Evolutionary conservation across 257 asterid genomes (phyloP).

Genomic region (Solanum microdontum): DNA sequence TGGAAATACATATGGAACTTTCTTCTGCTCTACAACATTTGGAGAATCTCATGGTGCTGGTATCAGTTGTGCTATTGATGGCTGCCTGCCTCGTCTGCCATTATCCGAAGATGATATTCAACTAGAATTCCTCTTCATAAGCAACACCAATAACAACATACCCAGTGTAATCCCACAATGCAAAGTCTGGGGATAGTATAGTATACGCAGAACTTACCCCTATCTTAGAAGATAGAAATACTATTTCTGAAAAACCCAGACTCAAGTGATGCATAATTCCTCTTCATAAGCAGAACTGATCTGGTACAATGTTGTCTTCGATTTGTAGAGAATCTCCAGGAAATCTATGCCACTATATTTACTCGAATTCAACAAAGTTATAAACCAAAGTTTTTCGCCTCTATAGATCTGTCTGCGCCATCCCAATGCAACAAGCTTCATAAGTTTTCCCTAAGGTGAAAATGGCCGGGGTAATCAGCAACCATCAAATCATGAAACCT

Average conservation of each 20-base stretch:
- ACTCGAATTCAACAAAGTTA: background rate
- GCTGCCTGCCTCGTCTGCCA: background rate
- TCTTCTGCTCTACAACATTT: background rate
- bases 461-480: background rate
- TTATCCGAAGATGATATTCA: background rate
- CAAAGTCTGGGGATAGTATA: background rate
- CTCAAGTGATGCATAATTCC: background rate
- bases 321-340: background rate
- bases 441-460: background rate
- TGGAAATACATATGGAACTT: background rate
- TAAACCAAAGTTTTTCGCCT: background rate
- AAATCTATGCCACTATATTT: background rate
- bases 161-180: background rate
- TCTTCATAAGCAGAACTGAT: background rate
- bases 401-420: background rate
- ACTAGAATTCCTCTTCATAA: background rate
- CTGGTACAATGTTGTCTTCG: background rate
- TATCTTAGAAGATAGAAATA: background rate
- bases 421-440: background rate
- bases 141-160: background rate
- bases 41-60: background rate
- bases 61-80: background rate
- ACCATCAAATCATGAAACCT: background rate
- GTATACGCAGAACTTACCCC: background rate
- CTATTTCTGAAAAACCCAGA: rapidly evolving